Evolutionary conservation across 192 early-diverging fungal genomes (phyloP).

Genomic region (Coemansia sp.): DNA sequence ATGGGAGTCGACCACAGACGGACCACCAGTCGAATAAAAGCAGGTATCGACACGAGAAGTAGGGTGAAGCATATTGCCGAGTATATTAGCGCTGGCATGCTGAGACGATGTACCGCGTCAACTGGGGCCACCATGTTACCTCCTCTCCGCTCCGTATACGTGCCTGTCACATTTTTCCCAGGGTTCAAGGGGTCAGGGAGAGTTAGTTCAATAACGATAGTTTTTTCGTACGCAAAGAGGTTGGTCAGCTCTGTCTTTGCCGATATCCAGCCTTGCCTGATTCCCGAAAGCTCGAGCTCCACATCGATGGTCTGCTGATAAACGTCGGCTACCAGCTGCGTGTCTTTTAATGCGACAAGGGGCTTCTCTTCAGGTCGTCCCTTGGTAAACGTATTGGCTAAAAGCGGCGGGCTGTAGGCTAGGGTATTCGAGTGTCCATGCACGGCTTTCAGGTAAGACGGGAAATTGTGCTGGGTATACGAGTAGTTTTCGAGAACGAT

Average conservation of each 20-base stretch:
- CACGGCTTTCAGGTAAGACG: background rate
- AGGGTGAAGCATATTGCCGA: background rate
- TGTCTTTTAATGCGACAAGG: background rate
- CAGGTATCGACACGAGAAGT: background rate
- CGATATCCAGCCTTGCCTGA: slow-evolving; percentile 15
- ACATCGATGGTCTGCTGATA: slow-evolving; percentile 14
- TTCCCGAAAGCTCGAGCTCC: slow-evolving; percentile 16
- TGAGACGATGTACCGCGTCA: background rate
- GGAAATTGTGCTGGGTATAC: background rate
- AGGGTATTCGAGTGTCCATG: background rate
- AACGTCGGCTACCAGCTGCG: slow-evolving; percentile 1
- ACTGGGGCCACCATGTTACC: background rate
- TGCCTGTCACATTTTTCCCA: background rate
- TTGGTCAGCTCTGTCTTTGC: background rate
- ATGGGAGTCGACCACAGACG: background rate
- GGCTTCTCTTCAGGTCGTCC: background rate
- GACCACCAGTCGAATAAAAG: background rate
- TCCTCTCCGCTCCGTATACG: background rate
- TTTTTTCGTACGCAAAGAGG: background rate
- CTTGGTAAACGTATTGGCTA: slow-evolving; percentile 14
- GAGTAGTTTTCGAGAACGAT: slow-evolving; percentile 17
- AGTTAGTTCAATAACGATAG: background rate
- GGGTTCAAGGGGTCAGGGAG: background rate
- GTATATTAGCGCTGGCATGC: background rate
- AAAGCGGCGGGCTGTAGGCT: slow-evolving; percentile 6